Evolutionary conservation across 1,139 yeast species (phyloP).

Genomic region (Zygotorulaspora mrakii): DNA sequence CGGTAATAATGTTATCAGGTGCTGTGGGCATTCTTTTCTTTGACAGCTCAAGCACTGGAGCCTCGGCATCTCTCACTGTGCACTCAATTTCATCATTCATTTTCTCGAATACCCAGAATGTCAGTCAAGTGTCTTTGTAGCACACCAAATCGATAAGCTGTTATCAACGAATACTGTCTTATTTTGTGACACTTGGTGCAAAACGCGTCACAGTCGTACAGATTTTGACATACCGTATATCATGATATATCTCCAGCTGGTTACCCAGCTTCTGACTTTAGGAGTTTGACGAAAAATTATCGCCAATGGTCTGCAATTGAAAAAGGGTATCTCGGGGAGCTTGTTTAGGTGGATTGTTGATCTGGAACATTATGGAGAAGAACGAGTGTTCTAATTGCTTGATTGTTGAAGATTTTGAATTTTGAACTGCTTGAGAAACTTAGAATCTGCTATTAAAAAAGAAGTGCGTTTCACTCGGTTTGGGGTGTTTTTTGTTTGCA

Average conservation of each 20-base stretch:
- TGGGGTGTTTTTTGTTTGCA: background rate
- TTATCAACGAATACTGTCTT: too few species aligned
- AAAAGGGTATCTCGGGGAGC: slow-evolving; percentile 4
- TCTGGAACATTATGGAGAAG: background rate
- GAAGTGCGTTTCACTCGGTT: background rate
- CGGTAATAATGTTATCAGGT: slow-evolving; percentile 19
- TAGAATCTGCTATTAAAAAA: background rate
- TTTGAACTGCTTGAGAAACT: background rate
- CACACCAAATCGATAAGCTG: too few species aligned
- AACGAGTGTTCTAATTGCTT: background rate
- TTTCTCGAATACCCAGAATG: too few species aligned
- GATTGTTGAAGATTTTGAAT: background rate
- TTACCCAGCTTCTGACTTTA: background rate
- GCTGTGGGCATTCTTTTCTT: slow-evolving; percentile 16
- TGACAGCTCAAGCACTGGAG: slow-evolving; percentile 15
- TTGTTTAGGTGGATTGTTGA: slow-evolving; percentile 1
- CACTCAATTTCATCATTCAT: slow-evolving; percentile 5
- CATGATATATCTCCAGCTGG: background rate
- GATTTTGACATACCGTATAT: slow-evolving; percentile 8
- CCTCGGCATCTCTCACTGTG: slow-evolving; percentile 10
- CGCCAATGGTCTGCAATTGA: background rate
- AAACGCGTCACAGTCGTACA: background rate
- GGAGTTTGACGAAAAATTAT: slow-evolving; percentile 3
- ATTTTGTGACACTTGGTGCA: background rate
- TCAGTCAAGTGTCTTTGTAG: too few species aligned